phyloP scores from a whole-genome alignment of 2,329 filamentous ascomycete species.

The Ceratocystis smalleyi region DNA sequence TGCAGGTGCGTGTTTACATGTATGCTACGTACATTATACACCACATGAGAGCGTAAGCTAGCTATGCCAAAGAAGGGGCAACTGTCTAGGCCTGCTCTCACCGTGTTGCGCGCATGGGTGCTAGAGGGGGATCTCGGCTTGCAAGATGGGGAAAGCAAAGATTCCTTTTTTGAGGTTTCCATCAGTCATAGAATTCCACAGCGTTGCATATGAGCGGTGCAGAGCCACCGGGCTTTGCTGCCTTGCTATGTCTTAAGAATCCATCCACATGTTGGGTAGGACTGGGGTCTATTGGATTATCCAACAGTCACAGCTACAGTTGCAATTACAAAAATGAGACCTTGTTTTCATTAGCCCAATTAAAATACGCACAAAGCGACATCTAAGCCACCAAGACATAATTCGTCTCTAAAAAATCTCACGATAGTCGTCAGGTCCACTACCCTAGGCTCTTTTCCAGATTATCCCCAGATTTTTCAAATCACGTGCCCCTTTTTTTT shows the following conservation, averaged over 20 bases:
- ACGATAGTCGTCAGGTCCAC: neutral
- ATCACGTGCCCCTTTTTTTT: neutral
- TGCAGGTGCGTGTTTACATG: neutral
- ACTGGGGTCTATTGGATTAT: neutral
- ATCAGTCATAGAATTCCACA: slow-evolving; percentile 2
- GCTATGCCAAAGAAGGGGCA: neutral
- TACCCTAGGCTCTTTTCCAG: neutral
- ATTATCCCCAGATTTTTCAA: neutral
- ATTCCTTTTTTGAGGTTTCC: neutral
- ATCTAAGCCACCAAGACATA: neutral
- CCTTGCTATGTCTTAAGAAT: neutral
- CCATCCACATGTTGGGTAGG: neutral
- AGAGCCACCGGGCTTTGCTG: neutral
- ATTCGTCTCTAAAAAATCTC: neutral
- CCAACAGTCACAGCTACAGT: neutral
- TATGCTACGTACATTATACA: neutral
- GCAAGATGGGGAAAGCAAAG: neutral
- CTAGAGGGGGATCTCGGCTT: neutral
- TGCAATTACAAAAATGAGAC: no score
- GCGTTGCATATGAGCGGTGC: neutral
- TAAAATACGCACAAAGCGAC: neutral
- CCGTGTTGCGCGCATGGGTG: neutral
- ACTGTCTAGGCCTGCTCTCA: neutral
- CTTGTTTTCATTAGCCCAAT: neutral
- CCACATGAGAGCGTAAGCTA: neutral